These are phyloP conservation scores for Aspergillus aculeatinus DNA, from an alignment of 2,329 filamentous ascomycete species.

Conservation along the genomic window DNA sequence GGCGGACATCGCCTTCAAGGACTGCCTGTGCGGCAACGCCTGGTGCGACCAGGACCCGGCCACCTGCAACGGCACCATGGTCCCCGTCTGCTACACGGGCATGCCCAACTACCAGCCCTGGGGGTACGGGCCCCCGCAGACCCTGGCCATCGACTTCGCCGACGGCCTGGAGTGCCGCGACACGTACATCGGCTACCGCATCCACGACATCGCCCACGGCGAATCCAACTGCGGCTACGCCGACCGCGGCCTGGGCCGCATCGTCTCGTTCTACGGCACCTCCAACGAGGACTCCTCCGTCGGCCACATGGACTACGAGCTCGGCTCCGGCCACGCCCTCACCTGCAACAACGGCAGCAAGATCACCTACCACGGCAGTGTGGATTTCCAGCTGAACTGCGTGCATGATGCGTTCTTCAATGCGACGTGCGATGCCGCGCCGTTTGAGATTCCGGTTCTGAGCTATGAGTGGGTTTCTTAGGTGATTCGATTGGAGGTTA, in stretches of 20 bases:
- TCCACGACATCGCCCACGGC: conserved; percentile 30
- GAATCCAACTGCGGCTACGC: conserved; percentile 30
- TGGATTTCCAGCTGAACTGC: conserved; percentile 25
- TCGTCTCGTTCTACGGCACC: conserved; percentile 29
- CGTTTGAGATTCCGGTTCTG: conserved; percentile 28
- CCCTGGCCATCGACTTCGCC: conserved; percentile 25
- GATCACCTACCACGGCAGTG: conserved; percentile 28
- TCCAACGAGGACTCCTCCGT: conserved; percentile 21
- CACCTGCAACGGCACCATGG: conserved; percentile 27
- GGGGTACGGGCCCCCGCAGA: conserved; percentile 29
- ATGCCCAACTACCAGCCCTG: conserved; percentile 33
- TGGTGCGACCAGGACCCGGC: conserved; percentile 26
- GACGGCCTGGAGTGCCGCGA: conserved; percentile 29
- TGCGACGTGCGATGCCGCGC: conserved; percentile 28
- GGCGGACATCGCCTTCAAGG: conserved; percentile 23
- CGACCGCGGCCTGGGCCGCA: conserved; percentile 24
- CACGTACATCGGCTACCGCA: conserved; percentile 30
- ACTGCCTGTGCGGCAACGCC: conserved; percentile 22
- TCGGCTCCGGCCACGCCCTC: conserved; percentile 27
- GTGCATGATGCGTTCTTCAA: conserved; percentile 28
- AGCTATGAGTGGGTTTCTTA: conserved; percentile 25
- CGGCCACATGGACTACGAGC: conserved; percentile 25
- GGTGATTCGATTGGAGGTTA: too few relatives aligned
- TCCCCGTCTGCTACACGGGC: conserved; percentile 28
- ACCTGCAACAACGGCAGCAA: conserved; percentile 27